A percentile compares a stretch with the other conserved stretches of the same genome.
These are phyloP conservation scores for Pleurotus djamor DNA, from an alignment of 768 basidiomycete genomes.

Conservation along the genomic window DNA sequence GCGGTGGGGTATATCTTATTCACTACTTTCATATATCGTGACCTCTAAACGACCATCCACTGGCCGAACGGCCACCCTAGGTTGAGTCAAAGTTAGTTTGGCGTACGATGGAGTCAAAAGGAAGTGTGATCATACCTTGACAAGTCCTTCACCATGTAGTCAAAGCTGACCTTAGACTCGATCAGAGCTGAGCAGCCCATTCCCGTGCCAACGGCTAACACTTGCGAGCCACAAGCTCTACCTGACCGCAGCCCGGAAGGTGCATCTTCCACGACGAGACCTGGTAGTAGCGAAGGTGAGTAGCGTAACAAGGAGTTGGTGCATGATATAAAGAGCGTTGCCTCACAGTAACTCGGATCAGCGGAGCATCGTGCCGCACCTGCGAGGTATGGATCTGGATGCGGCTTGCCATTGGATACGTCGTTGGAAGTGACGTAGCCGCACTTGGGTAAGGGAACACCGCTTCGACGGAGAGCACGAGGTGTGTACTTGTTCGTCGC, in stretches of 20 bases:
- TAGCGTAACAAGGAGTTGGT: background rate
- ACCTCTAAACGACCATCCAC: constrained; percentile 46
- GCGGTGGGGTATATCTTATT: background rate
- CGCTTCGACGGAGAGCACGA: constrained; percentile 62
- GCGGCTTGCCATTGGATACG: constrained; percentile 76
- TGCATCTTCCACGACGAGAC: constrained; percentile 89
- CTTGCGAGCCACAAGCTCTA: constrained; percentile 69
- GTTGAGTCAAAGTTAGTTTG: background rate
- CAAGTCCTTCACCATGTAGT: constrained; percentile 70
- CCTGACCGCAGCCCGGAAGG: constrained; percentile 80
- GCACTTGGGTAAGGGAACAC: constrained; percentile 52
- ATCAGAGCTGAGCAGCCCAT: constrained; percentile 55
- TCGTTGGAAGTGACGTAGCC: constrained; percentile 76
- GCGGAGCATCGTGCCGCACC: constrained; percentile 65
- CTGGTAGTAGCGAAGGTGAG: constrained; percentile 27
- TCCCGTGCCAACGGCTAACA: constrained; percentile 84
- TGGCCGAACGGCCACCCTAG: constrained; percentile 42
- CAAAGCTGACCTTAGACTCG: constrained; percentile 50
- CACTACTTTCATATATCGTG: constrained; percentile 31
- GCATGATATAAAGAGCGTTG: background rate
- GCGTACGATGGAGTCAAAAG: background rate
- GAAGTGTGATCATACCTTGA: constrained; percentile 43
- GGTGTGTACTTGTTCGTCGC: constrained; percentile 75
- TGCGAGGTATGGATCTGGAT: constrained; percentile 82
- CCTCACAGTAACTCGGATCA: constrained; percentile 55